phyloP scores from a whole-genome alignment of 495 filamentous ascomycete species.

The Hypoxylon cercidicola region DNA sequence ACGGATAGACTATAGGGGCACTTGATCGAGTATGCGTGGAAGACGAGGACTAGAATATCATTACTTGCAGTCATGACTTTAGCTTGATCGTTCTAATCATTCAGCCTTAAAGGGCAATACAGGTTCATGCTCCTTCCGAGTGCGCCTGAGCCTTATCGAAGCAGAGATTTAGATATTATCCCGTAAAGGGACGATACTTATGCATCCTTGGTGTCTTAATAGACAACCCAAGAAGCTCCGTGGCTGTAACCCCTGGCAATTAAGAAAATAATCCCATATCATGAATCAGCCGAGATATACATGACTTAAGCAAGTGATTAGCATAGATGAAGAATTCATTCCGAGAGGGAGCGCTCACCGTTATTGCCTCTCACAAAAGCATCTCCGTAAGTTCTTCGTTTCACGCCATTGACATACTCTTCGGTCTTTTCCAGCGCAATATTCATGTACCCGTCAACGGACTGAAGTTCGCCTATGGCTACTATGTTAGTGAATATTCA shows the following conservation, averaged over 20 bases:
- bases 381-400: constrained; percentile 87
- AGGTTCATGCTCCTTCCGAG: not conserved
- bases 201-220: not conserved
- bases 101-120: not conserved
- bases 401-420: constrained; percentile 85
- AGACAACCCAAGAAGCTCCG: not conserved
- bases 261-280: not conserved
- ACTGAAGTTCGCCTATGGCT: constrained; percentile 83
- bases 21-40: constrained; percentile 5
- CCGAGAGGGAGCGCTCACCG: constrained; percentile 61
- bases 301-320: constrained; percentile 62
- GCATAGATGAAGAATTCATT: not conserved
- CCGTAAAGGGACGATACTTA: not conserved
- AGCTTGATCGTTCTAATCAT: not conserved
- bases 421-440: constrained; percentile 95
- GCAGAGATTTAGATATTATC: too few species aligned
- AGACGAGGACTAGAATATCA: constrained; percentile 10
- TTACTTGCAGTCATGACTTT: constrained; percentile 19
- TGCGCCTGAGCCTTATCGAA: not conserved
- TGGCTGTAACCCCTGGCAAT: not conserved
- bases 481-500: constrained; percentile 7
- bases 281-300: constrained; percentile 78
- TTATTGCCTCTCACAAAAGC: constrained; percentile 98
- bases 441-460: constrained; percentile 99
- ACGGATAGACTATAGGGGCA: constrained; percentile 58